Percentiles rank a stretch among this genome's conserved stretches.
Conservation (phyloP, 495 filamentous ascomycete genomes). For the Talaromyces trachyspermus region DNA sequence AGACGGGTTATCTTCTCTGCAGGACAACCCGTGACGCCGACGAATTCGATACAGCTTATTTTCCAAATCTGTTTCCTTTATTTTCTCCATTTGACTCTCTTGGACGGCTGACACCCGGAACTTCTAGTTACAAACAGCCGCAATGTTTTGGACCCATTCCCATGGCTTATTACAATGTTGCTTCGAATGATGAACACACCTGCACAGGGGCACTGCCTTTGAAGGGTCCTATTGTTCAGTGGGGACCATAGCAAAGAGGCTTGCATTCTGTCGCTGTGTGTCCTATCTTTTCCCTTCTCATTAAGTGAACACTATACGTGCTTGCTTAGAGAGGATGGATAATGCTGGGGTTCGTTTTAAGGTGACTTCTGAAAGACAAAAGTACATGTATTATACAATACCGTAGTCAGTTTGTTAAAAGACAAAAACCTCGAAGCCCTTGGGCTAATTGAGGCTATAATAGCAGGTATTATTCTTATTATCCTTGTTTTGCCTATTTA, state of each 20-base stretch:
- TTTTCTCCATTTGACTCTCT: neutral
- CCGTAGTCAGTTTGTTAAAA: too few species aligned
- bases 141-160: slow-evolving; percentile 2
- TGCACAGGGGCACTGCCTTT: neutral
- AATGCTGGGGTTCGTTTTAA: too few species aligned
- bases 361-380: too few species aligned
- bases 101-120: neutral
- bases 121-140: neutral
- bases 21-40: slow-evolving; percentile 1
- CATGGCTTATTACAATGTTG: slow-evolving; percentile 3
- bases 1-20: neutral
- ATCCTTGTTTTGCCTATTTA: too few species aligned
- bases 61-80: neutral
- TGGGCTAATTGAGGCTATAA: too few species aligned
- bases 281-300: slow-evolving; percentile 31
- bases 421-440: too few species aligned
- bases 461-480: too few species aligned
- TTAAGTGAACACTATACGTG: slow-evolving; percentile 34
- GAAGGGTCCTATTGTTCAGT: slow-evolving; percentile 9
- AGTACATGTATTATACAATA: too few species aligned
- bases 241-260: neutral
- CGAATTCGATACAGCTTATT: slow-evolving; percentile 4
- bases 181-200: slow-evolving; percentile 2
- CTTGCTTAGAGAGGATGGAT: slow-evolving; percentile 37
- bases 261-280: slow-evolving; percentile 11